Conservation (phyloP, 2,329 filamentous ascomycete species). For the Alternaria alternata region DNA sequence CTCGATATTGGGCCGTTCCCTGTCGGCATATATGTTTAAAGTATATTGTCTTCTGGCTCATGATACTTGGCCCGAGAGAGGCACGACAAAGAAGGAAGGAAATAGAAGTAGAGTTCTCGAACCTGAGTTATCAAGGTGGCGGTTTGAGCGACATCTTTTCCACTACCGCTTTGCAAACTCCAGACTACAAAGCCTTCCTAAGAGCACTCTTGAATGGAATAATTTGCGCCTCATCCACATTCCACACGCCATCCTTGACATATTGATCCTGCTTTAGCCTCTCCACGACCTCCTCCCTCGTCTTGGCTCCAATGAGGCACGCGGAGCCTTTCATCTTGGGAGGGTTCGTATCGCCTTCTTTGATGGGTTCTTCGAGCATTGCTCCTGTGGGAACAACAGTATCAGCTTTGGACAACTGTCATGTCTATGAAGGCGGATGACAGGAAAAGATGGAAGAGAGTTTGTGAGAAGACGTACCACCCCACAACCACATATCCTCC, state of each 20-base stretch:
- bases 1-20: not conserved
- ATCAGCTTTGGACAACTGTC: not conserved
- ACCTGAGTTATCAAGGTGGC: no score
- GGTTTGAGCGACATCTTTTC: no score
- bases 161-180: no score
- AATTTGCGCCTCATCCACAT: conserved; percentile 62
- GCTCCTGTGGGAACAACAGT: conserved; percentile 28
- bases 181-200: conserved; percentile 51
- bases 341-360: conserved; percentile 64
- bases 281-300: conserved; percentile 73
- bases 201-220: conserved; percentile 59
- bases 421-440: not conserved
- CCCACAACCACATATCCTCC: conserved; percentile 47
- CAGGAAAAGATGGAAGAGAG: not conserved
- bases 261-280: conserved; percentile 77
- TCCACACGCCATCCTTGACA: conserved; percentile 77
- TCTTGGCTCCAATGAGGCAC: conserved; percentile 71
- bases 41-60: not conserved
- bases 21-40: not conserved
- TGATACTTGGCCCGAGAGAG: not conserved
- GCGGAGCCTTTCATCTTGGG: conserved; percentile 78
- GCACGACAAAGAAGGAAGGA: no score
- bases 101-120: no score
- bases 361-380: conserved; percentile 54
- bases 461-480: conserved; percentile 33